phyloP scores from a whole-genome alignment of 192 early-diverging fungal species.

The Lobulomyces angularis region DNA sequence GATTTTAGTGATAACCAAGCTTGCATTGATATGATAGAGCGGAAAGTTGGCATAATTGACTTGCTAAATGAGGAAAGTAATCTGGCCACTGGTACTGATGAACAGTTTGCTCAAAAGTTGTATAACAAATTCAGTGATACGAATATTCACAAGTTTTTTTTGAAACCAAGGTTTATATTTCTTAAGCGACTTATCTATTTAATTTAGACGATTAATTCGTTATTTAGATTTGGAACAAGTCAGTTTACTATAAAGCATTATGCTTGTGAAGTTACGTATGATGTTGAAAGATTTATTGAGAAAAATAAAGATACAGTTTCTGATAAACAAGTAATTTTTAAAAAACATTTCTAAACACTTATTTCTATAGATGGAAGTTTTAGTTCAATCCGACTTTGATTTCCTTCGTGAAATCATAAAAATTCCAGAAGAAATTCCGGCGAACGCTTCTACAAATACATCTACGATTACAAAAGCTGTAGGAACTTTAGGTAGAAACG shows the following conservation, averaged over 20 bases:
- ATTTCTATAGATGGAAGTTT: constrained; percentile 52
- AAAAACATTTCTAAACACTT: too few relatives aligned
- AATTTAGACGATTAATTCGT: too few relatives aligned
- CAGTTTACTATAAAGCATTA: constrained; percentile 81
- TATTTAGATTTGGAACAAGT: constrained; percentile 58
- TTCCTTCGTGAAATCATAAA: constrained; percentile 60
- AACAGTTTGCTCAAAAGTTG: constrained; percentile 58
- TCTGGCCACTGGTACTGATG: constrained; percentile 61
- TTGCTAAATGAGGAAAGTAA: constrained; percentile 67
- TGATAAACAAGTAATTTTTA: too few relatives aligned
- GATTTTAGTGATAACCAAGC: constrained; percentile 84
- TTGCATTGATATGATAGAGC: constrained; percentile 84
- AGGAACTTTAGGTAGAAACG: background rate
- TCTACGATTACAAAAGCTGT: constrained; percentile 1
- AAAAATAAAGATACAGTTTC: constrained; percentile 90
- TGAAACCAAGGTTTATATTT: constrained; percentile 72
- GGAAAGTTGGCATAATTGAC: constrained; percentile 63
- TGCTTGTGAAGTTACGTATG: constrained; percentile 76
- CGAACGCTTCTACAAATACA: background rate
- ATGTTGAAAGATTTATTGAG: constrained; percentile 72
- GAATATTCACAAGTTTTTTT: constrained; percentile 40
- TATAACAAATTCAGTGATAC: constrained; percentile 46
- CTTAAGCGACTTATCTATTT: too few relatives aligned
- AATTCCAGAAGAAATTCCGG: constrained; percentile 20
- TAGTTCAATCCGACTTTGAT: constrained; percentile 52